Evolutionary conservation across 306 rosid genomes (phyloP), one percentile per base, ranked within the genome.

Genomic region (Prunus armeniaca): DNA sequence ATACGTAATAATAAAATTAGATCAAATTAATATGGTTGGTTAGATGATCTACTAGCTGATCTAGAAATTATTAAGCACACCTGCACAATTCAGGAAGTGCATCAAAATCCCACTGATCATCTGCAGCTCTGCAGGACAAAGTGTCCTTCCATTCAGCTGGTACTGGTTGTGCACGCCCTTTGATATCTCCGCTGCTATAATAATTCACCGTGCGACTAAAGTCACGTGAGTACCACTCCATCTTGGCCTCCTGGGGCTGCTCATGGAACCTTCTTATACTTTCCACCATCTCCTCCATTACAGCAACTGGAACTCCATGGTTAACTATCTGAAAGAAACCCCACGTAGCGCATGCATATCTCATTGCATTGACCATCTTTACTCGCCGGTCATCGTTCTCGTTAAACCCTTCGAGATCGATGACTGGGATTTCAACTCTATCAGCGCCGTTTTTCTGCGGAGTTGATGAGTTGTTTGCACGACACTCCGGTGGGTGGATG

Each of bases 271-370:
- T 12, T 18, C 62, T 50, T 84, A 82, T 19, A 68, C 84, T 71
- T 70, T 82, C 34, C 3, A 85, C 15, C 57, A 83, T 75, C 3
- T 78, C 67, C 63, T 75, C 82, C 54, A 88, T 75, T 4, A 78
- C 57, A 1, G 22, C 80, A 50, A 9, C 19, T 54, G 89, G 78
- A 17, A 88, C 24, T 13, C 88, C 92, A 57, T 86, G 95, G 67
- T 90, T 88, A n/a, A 81, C 60, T 2, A 88, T 82, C 80, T 88
- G 92, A 61, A 90, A 86, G 76, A 90, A 88, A 0, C 90, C 90
- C 20, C 84, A 51, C 1, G 80, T 69, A 60, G 87, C 84, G 25
- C 88, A 86, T 3, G 96, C 93, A 0, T 2, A 25, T 5, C 85
- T 82, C 12, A 91, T 51, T 11, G 83, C 83, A 0, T 72, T 76